phyloP scores from a whole-genome alignment of 2,329 filamentous ascomycete genomes.

The Fusarium sp. region DNA sequence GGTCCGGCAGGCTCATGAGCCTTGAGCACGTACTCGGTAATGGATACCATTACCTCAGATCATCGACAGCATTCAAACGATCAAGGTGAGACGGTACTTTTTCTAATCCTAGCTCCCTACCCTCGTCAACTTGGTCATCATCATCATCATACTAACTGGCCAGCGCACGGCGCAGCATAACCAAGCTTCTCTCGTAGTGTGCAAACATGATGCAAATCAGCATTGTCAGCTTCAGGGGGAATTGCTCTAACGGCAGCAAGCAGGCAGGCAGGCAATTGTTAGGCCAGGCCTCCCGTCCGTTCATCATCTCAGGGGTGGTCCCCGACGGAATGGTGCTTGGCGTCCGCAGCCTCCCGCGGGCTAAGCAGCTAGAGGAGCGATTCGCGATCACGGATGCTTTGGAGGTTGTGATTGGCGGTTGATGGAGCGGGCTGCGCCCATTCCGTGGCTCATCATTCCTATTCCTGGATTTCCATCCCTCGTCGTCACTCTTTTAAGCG shows the following conservation, averaged over 20 bases:
- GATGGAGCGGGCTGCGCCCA: background rate
- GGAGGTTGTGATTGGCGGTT: background rate
- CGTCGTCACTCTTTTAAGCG: background rate
- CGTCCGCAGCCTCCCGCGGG: conserved; percentile 31
- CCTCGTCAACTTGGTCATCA: background rate
- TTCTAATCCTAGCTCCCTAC: conserved; percentile 10
- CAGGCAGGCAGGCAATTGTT: background rate
- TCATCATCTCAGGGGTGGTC: conserved; percentile 1
- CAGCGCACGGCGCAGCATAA: conserved; percentile 1
- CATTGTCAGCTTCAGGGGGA: background rate
- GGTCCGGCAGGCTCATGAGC: background rate
- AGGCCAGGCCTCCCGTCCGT: background rate
- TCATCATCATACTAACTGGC: conserved; percentile 2
- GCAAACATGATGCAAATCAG: background rate
- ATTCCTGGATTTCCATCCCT: background rate
- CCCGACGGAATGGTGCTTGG: conserved; percentile 30
- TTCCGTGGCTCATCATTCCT: conserved; percentile 8
- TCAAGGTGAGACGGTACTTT: conserved; percentile 5
- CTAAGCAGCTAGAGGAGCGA: conserved; percentile 8
- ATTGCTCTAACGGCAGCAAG: background rate
- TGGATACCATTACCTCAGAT: background rate
- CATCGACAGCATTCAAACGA: background rate
- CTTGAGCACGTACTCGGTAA: background rate
- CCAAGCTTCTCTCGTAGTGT: background rate
- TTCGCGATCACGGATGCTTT: background rate